These are phyloP conservation scores for Madurella fahalii DNA, from an alignment of 2,329 filamentous ascomycete species.

Conservation along the genomic window DNA sequence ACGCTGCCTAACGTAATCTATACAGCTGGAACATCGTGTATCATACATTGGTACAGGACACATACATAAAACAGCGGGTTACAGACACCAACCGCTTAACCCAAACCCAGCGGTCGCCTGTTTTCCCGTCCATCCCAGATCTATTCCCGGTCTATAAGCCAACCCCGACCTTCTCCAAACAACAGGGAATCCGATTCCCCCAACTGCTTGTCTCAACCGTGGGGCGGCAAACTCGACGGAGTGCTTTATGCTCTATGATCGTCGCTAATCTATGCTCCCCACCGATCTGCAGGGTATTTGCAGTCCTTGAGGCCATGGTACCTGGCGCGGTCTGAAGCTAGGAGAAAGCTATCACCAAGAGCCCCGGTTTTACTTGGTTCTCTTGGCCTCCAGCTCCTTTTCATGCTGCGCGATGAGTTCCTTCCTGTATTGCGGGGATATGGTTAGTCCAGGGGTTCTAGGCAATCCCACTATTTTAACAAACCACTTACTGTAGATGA, in stretches of 20 bases:
- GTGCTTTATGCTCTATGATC: not conserved
- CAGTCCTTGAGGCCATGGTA: no score
- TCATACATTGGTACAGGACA: constrained; percentile 10
- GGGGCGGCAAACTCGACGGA: not conserved
- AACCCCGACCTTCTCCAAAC: not conserved
- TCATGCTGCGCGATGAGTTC: constrained; percentile 57
- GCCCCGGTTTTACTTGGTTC: constrained; percentile 43
- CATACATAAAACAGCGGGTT: not conserved
- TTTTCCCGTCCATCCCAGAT: constrained; percentile 12
- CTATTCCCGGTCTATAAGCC: not conserved
- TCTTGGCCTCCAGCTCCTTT: constrained; percentile 55
- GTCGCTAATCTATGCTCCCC: not conserved
- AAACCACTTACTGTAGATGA: constrained; percentile 73
- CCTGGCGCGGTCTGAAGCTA: no score
- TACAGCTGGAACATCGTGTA: constrained; percentile 8
- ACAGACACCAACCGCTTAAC: not conserved
- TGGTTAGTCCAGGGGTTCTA: constrained; percentile 27
- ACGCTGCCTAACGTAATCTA: not conserved
- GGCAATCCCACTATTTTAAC: not conserved
- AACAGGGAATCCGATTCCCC: not conserved
- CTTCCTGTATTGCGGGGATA: constrained; percentile 40
- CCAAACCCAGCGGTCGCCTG: constrained; percentile 3
- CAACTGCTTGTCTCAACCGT: not conserved
- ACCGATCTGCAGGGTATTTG: not conserved
- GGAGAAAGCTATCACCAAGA: not conserved